phyloP scores from a whole-genome alignment of 257 asterid genomes.

The Ehretia macrophylla region DNA sequence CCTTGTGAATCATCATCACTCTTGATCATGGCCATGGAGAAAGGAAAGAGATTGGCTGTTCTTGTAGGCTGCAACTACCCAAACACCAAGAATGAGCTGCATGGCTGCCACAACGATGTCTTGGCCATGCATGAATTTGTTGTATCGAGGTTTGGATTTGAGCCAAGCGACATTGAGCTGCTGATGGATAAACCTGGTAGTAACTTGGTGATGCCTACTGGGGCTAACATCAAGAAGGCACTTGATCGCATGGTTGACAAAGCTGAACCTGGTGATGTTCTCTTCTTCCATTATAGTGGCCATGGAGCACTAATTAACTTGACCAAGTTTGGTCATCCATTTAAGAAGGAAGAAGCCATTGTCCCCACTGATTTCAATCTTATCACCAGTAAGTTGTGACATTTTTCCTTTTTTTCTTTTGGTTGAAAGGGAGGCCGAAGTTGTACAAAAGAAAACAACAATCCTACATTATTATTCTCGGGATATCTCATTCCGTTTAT shows the following conservation, averaged over 20 bases:
- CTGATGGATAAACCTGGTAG: conserved; percentile 57
- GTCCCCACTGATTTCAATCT: conserved; percentile 77
- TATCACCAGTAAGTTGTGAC: conserved; percentile 54
- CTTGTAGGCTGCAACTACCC: conserved; percentile 90
- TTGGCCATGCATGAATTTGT: conserved; percentile 53
- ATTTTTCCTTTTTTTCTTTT: neutral
- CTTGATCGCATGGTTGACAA: conserved; percentile 47
- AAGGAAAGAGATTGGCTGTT: conserved; percentile 58
- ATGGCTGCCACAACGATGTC: conserved; percentile 77
- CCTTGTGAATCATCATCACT: neutral
- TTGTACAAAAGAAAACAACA: too few species aligned
- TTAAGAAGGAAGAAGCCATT: conserved; percentile 57
- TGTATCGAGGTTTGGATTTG: conserved; percentile 46
- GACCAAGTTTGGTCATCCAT: conserved; percentile 30
- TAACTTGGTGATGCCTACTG: conserved; percentile 48
- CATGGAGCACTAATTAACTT: conserved; percentile 49
- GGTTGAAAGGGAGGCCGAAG: too few species aligned
- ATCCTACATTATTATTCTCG: too few species aligned
- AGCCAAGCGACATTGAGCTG: conserved; percentile 30
- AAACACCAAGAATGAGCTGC: conserved; percentile 52
- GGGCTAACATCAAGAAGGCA: conserved; percentile 64
- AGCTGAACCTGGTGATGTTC: conserved; percentile 50
- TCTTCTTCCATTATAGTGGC: conserved; percentile 76
- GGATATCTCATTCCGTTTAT: too few species aligned
- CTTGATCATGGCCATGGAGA: conserved; percentile 27